Evolutionary conservation across 768 basidiomycete species (phyloP), one percentile per base, ranked within the genome.

Genomic region (Suillus alpinus): DNA sequence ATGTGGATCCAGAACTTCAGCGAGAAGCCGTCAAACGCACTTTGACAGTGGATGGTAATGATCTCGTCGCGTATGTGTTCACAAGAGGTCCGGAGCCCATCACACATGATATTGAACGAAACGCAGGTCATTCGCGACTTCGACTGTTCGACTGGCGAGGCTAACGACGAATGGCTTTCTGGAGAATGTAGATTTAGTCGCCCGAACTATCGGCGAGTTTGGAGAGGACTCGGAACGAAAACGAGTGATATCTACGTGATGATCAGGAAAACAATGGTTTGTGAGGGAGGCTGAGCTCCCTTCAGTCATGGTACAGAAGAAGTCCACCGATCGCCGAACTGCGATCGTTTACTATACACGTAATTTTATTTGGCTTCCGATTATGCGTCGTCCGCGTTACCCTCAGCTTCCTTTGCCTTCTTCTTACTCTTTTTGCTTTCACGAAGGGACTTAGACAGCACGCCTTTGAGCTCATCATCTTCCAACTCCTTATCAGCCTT

Each of bases 361-460:
- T 29, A 29, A 49, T 49, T 49, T 49, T 49, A 26, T 31, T 49
- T 8, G 1, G 16, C 26, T 47, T 26, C 46, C 14, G n/a, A n/a
- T n/a, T 49, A 49, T 29, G 26, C 47, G 26, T 29, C 47, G 2
- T 50, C 49, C 18, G 40, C 49, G 59, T 62, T 62, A 31, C 49
- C 62, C 57, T 83, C 87, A 65, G 74, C 79, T 64, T 84, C 83
- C 74, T 85, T 84, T 58, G 86, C 80, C 72, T 86, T 84, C 86
- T 94, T 95, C 82, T 91, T 90, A 77, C 81, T 91, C 85, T 95
- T 96, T 85, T 92, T 95, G 76, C 79, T 86, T 76, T 94, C 93
- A 61, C 96, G 84, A 65, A 99, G 75, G 67, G 86, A 89, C 74
- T 88, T 86, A 49, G 87, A 78, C 61, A 98, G 76, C 29, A 92